Conservation (phyloP, 169 alveolate species). For the Plasmodium berghei region DNA sequence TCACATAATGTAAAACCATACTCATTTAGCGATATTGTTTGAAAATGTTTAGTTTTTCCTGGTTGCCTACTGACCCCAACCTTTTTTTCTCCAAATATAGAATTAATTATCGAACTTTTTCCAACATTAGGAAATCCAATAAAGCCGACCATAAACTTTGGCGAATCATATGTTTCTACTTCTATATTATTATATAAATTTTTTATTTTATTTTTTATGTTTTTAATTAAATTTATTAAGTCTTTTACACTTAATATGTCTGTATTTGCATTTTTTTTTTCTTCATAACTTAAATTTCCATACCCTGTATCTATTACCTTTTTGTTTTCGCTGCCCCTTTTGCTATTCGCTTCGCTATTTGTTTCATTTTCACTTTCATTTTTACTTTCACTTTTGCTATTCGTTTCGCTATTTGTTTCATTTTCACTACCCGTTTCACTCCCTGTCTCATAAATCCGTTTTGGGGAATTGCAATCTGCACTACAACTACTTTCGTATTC, state of each 20-base stretch:
- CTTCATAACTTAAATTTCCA: constrained; percentile 66
- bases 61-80: constrained; percentile 98
- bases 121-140: constrained; percentile 99
- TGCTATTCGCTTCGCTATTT: constrained; percentile 28
- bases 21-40: constrained; percentile 89
- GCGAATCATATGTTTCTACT: constrained; percentile 40
- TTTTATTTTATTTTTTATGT: constrained; percentile 56
- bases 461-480: too few species aligned
- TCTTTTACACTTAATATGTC: constrained; percentile 79
- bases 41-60: constrained; percentile 98
- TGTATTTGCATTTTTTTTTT: constrained; percentile 58
- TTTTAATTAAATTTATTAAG: constrained; percentile 75
- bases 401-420: neutral
- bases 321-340: neutral
- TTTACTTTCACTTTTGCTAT: neutral
- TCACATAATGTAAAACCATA: constrained; percentile 94
- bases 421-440: too few species aligned
- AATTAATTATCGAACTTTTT: constrained; percentile 97
- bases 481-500: too few species aligned
- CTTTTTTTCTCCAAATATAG: constrained; percentile 93
- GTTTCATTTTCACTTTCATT: constrained; percentile 27
- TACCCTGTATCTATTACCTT: constrained; percentile 36
- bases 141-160: constrained; percentile 93
- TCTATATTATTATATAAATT: constrained; percentile 54
- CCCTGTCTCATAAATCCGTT: too few species aligned